Conservation (phyloP, 2,329 filamentous ascomycete genomes). For the Alternaria incomplexa region DNA sequence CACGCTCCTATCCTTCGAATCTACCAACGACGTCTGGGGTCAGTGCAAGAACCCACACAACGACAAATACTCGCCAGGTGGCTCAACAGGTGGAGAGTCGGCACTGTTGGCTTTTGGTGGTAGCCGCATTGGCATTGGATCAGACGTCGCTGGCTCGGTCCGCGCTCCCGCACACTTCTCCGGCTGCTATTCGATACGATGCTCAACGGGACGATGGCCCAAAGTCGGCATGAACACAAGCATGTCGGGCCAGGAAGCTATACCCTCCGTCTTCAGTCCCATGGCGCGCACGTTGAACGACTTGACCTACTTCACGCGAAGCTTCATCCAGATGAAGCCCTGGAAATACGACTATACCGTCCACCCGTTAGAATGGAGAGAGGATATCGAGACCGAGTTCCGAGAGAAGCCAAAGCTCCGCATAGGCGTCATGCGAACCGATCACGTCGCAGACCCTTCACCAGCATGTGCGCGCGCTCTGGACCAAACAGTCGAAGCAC, state of each 20-base stretch:
- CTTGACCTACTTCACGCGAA: constrained; percentile 80
- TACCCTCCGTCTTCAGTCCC: constrained; percentile 86
- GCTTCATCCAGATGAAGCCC: constrained; percentile 78
- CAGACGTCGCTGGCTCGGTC: constrained; percentile 89
- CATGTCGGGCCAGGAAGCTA: constrained; percentile 91
- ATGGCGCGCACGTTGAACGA: constrained; percentile 89
- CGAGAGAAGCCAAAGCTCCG: constrained; percentile 67
- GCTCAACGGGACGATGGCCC: constrained; percentile 89
- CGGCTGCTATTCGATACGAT: constrained; percentile 85
- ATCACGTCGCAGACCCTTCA: constrained; percentile 83
- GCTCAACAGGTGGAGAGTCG: constrained; percentile 84
- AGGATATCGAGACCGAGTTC: constrained; percentile 65
- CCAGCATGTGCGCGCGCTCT: constrained; percentile 83
- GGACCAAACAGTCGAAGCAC: constrained; percentile 70
- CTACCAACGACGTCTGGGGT: constrained; percentile 81
- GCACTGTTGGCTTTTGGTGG: constrained; percentile 81
- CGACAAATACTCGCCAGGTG: constrained; percentile 82
- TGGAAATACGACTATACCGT: constrained; percentile 90
- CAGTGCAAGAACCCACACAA: constrained; percentile 83
- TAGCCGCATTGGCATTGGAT: constrained; percentile 86
- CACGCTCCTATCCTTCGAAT: constrained; percentile 86
- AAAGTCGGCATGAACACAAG: constrained; percentile 83
- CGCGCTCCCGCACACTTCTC: constrained; percentile 87
- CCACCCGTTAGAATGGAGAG: constrained; percentile 82
- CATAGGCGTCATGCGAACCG: constrained; percentile 78